These are phyloP conservation scores for Delitschia confertaspora DNA, from an alignment of 495 filamentous ascomycete species.

Conservation along the genomic window DNA sequence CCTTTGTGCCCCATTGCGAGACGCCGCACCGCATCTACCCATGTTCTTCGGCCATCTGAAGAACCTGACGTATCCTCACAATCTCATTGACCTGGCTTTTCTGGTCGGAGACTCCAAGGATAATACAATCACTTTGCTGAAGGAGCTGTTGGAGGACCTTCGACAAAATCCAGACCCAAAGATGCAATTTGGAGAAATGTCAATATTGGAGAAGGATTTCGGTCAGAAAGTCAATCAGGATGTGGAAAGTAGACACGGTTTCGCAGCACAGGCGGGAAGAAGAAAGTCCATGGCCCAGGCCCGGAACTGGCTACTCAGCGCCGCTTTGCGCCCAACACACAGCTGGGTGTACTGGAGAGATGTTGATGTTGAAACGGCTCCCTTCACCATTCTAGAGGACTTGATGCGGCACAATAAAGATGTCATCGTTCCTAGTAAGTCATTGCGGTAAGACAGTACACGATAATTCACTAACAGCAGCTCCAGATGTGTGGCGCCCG, in stretches of 20 bases:
- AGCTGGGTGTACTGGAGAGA: constrained; percentile 99
- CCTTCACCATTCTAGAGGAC: constrained; percentile 92
- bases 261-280: constrained; percentile 87
- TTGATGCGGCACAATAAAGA: constrained; percentile 99
- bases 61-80: constrained; percentile 96
- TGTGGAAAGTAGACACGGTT: constrained; percentile 94
- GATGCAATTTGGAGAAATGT: constrained; percentile 89
- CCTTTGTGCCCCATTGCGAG: constrained; percentile 87
- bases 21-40: constrained; percentile 83
- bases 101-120: constrained; percentile 97
- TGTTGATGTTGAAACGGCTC: constrained; percentile 95
- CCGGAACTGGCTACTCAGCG: constrained; percentile 92
- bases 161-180: constrained; percentile 69
- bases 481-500: constrained; percentile 90
- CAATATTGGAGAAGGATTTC: constrained; percentile 97
- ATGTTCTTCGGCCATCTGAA: constrained; percentile 97
- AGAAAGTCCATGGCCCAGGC: constrained; percentile 98
- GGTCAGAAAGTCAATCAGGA: constrained; percentile 97
- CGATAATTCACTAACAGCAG: constrained; percentile 8
- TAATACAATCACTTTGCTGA: constrained; percentile 67
- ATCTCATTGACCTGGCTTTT: constrained; percentile 92
- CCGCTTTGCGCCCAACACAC: constrained; percentile 86
- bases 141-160: constrained; percentile 64
- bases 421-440: constrained; percentile 95
- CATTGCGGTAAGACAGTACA: no score